These are phyloP conservation scores for Tuber brumale DNA, from an alignment of 495 filamentous ascomycete species.

Conservation along the genomic window DNA sequence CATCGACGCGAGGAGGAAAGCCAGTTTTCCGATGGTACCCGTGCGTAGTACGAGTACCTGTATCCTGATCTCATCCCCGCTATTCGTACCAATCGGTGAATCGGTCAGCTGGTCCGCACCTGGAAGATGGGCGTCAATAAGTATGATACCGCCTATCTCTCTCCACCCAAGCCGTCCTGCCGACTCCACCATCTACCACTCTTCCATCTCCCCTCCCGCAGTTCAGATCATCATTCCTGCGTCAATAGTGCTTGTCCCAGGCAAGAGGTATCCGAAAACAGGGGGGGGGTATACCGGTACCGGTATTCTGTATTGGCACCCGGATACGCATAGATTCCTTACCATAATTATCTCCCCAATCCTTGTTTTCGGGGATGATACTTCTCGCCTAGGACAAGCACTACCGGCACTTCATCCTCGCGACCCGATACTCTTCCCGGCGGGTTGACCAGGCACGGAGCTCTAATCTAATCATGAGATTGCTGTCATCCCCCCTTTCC, in stretches of 20 bases:
- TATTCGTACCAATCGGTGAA: not conserved
- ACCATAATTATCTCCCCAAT: not conserved
- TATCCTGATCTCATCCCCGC: not conserved
- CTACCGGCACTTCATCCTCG: not conserved
- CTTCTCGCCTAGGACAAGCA: not conserved
- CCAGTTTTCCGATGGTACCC: not conserved
- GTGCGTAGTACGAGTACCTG: not conserved
- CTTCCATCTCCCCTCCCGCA: not conserved
- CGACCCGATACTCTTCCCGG: not conserved
- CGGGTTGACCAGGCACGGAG: not conserved
- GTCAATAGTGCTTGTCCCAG: not conserved
- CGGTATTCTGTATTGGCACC: not conserved
- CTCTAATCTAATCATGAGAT: slow-evolving; percentile 8
- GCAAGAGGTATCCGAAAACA: not conserved
- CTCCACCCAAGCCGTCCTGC: too few relatives aligned
- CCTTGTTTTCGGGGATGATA: not conserved
- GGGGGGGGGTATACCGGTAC: not conserved
- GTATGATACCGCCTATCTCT: not conserved
- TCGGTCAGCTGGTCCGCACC: not conserved
- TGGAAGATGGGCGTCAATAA: not conserved
- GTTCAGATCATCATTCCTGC: not conserved
- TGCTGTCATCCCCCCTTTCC: slow-evolving; percentile 9
- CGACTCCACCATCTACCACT: not conserved
- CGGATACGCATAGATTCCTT: not conserved
- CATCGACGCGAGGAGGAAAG: not conserved